Base-by-base conservation (phyloP, 106 monocot genomes). In the Cymbidium sinense region DNA sequence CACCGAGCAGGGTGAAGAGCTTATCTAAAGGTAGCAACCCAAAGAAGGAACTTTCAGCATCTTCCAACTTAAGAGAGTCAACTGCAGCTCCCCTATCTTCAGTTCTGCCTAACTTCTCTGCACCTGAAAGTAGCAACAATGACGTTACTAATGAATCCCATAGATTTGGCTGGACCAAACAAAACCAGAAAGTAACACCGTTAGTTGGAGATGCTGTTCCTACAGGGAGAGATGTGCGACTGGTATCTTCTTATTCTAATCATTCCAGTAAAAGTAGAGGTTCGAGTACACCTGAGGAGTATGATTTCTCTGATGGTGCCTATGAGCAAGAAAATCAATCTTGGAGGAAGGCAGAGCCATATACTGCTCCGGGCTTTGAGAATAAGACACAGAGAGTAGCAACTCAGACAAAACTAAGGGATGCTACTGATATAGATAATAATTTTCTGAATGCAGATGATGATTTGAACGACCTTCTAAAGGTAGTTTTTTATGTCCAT, bases 1-100 rank as follows among this genome's bases (percentile, higher is more conserved):
- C 43, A 29, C 74, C n/a, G 13, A 84, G 39, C 76, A 98, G 94
- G 81, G 96, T 98, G 79, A 98, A 98, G 82, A 94, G 96, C 79
- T 79, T 94, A 15, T 92, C 96, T 20, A 98, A 92, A 83, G 90
- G 91, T 18, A 86, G 88, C 67, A 90, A 90, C 77, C 82, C 85
- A n/a, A 94, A 90, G 84, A 91, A 92, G 81, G 96, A 98, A 74
- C 0, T 76, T 23, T 75, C 83, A 4, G 78, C 89, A 39, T 43
- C 64, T 67, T 39, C 55, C 72, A 88, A 82, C 78, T 34, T 91
- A 80, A 89, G 84, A 72, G 94, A 95, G 34, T 95, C 89, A 25
- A 83, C 81, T 41, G 52, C 87, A 67, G 39, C 84, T 19, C 83
- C 89, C 20, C 58, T 89, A 27, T 77, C 87, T 88, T 91, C 89